Base-by-base conservation (phyloP, 2,329 filamentous ascomycete genomes). In the Cryphonectria nitschkei region DNA sequence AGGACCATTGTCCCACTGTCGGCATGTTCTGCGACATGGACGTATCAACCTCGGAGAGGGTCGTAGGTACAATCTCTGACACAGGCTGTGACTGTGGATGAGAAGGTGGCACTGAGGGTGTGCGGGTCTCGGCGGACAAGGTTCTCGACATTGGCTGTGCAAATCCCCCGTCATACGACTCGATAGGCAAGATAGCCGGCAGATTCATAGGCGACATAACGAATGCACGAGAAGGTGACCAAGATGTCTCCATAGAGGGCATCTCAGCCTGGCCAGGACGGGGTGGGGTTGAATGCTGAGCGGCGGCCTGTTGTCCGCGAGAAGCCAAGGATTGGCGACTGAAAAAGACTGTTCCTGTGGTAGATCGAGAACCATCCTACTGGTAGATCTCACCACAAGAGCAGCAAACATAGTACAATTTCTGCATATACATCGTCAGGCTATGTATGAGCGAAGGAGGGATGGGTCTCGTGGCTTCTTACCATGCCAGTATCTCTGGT, bases 401-500 rank as follows among this genome's bases (percentile, higher is more conserved):
- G 85, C 93, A 96, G 86, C 96, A 99, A 69, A 99, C 96, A 78
- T 94, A 95, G 80, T 95, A 95, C 64, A 96, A 83, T 94, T 94
- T 95, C 93, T 96, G 76, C 32, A 29, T 1, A 43, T 61, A 32
- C 65, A 50, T 58, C 9, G 26, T 43, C 13, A 32, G 37, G 14
- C 8, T 60, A 56, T 39, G 8, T 8, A 32, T 9, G 32, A 14
- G 22, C 13, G 69, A 37, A 58, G 41, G 63, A 32, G 37, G 46
- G 9, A 61, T n/a, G 14, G n/a, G 43, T 3, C 14, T 3, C 65
- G 58, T 34, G 19, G 34, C 9, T 14, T 70, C 92, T 86, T 83
- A 98, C 96, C 96, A 99, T 99, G 84, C 96, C 96, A 61, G 96
- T 99, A 82, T 98, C 95, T 65, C 94, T 93, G 76, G 92, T 97